Evolutionary conservation across 352 stramenopile genomes (phyloP).

Genomic region (Phytopythium cucurbitacearum): DNA sequence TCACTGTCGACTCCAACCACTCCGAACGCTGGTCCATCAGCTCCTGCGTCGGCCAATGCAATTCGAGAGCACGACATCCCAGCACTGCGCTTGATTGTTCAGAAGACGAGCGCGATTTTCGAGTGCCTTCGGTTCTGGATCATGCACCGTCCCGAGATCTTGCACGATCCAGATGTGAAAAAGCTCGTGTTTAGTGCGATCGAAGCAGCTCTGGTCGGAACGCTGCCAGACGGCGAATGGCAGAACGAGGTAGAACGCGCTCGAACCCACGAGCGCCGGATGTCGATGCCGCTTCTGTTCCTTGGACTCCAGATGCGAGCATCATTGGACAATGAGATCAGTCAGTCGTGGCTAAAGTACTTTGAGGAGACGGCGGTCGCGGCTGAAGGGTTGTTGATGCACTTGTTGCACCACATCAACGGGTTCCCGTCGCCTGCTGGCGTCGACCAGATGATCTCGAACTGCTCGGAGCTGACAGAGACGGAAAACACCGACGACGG

Average conservation of each 20-base stretch:
- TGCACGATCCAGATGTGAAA: conserved; percentile 77
- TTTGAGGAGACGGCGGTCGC: conserved; percentile 85
- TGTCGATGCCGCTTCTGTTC: conserved; percentile 84
- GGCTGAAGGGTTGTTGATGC: conserved; percentile 78
- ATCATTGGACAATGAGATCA: conserved; percentile 69
- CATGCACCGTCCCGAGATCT: conserved; percentile 66
- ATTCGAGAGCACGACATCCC: conserved; percentile 57
- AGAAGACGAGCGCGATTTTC: conserved; percentile 84
- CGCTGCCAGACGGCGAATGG: conserved; percentile 75
- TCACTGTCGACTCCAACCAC: conserved; percentile 12
- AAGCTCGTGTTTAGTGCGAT: conserved; percentile 85
- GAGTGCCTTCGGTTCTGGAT: conserved; percentile 85
- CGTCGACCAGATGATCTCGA: conserved; percentile 82
- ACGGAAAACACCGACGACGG: conserved; percentile 21
- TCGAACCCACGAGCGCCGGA: conserved; percentile 49
- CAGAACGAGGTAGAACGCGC: conserved; percentile 73
- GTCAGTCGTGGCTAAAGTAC: conserved; percentile 66
- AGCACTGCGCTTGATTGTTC: conserved; percentile 66
- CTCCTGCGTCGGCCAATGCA: conserved; percentile 17
- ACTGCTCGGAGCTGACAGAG: conserved; percentile 67
- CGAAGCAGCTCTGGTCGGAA: conserved; percentile 79
- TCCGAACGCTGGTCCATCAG: conserved; percentile 30
- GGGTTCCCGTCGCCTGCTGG: conserved; percentile 78
- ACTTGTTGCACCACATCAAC: conserved; percentile 84
- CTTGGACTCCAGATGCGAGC: conserved; percentile 82